A percentile compares a stretch with the other conserved stretches of the same genome.
Evolutionary conservation across 768 basidiomycete species (phyloP).

Genomic region (Amanita phalloides): DNA sequence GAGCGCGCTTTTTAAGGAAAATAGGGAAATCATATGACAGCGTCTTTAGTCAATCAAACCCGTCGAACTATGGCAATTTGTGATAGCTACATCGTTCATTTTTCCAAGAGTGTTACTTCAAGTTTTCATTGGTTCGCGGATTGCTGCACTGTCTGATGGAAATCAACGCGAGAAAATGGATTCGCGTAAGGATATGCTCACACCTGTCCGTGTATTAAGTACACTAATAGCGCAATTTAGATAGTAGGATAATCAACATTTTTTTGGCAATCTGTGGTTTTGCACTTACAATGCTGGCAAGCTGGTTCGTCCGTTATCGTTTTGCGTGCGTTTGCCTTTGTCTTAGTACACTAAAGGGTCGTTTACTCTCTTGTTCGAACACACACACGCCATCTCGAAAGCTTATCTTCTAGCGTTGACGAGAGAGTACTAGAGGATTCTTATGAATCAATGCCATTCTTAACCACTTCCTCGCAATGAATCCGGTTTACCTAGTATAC

Average conservation of each 20-base stretch:
- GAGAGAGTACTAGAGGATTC: constrained; percentile 48
- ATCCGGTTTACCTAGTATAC: not conserved
- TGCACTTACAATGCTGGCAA: constrained; percentile 43
- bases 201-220: not conserved
- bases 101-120: constrained; percentile 66
- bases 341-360: constrained; percentile 28
- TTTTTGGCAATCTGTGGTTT: constrained; percentile 51
- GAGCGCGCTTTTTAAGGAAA: constrained; percentile 14
- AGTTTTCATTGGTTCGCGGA: constrained; percentile 69
- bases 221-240: constrained; percentile 19
- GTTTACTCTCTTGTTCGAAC: constrained; percentile 55
- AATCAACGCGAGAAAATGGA: constrained; percentile 70
- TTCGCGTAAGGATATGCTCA: constrained; percentile 30
- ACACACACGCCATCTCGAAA: constrained; percentile 46
- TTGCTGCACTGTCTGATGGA: constrained; percentile 68
- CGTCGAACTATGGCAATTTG: constrained; percentile 68
- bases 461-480: constrained; percentile 17
- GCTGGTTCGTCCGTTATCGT: constrained; percentile 41
- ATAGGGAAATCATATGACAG: not conserved
- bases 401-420: constrained; percentile 34
- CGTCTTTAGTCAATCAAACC: constrained; percentile 52
- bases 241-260: constrained; percentile 56
- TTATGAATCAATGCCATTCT: constrained; percentile 50
- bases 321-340: not conserved
- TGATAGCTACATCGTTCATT: constrained; percentile 58